phyloP scores from a whole-genome alignment of 306 rosid genomes.

The Fragaria vesca region DNA sequence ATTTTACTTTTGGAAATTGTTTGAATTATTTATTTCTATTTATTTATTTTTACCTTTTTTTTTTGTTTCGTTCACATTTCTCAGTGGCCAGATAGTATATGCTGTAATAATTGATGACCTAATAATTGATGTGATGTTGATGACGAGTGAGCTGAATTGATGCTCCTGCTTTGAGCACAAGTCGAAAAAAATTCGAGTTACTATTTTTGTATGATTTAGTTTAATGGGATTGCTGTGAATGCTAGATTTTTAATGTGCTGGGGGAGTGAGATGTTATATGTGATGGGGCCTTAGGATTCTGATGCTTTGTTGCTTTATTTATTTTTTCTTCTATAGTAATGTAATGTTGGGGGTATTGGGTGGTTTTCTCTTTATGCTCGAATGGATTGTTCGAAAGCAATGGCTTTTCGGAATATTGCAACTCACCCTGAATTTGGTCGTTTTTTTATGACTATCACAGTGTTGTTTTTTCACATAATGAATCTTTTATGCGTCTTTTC shows the following conservation, averaged over 20 bases:
- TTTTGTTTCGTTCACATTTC: constrained; percentile 27
- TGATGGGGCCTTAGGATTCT: constrained; percentile 71
- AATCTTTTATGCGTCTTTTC: constrained; percentile 37
- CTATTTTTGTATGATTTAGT: constrained; percentile 35
- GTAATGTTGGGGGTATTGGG: constrained; percentile 33
- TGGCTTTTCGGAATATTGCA: constrained; percentile 48
- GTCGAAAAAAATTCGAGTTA: constrained; percentile 33
- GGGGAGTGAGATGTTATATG: constrained; percentile 31
- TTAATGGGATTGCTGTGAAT: constrained; percentile 21
- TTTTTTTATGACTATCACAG: constrained; percentile 38
- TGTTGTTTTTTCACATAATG: constrained; percentile 74
- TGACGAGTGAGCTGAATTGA: constrained; percentile 42
- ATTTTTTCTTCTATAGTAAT: constrained; percentile 27
- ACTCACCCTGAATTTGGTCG: constrained; percentile 30
- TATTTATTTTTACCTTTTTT: background rate
- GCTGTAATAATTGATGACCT: constrained; percentile 26
- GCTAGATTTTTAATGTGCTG: constrained; percentile 24
- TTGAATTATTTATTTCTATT: background rate
- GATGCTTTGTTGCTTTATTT: constrained; percentile 53
- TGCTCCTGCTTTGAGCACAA: constrained; percentile 47
- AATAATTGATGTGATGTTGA: constrained; percentile 46
- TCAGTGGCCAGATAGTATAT: constrained; percentile 29
- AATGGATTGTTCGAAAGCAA: constrained; percentile 36
- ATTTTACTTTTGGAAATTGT: background rate
- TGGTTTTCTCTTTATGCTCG: constrained; percentile 57